A percentile compares a stretch with the other conserved stretches of the same genome.
Evolutionary conservation across 2,329 filamentous ascomycete species (phyloP).

Genomic region (Sordariomycetes sp.): DNA sequence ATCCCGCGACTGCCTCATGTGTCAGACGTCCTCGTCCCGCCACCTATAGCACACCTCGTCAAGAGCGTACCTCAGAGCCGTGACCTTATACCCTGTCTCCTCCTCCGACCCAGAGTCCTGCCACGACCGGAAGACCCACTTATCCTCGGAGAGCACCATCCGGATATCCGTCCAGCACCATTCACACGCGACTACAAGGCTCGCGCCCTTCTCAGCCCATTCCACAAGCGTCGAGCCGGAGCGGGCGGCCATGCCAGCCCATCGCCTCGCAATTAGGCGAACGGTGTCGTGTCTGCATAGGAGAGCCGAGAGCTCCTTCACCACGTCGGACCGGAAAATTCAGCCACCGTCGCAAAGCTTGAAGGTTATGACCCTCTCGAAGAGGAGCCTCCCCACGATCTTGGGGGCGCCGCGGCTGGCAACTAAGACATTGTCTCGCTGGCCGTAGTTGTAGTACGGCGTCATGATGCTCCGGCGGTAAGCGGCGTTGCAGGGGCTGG

Average conservation of each 20-base stretch:
- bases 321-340: not conserved
- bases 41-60: no score
- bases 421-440: no score
- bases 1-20: no score
- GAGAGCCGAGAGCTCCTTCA: not conserved
- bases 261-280: no score
- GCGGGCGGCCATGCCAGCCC: no score
- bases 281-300: no score
- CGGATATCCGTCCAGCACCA: not conserved
- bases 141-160: not conserved
- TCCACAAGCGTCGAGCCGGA: no score
- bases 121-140: not conserved
- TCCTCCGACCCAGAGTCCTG: not conserved
- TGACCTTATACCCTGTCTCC: not conserved
- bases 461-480: not conserved
- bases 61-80: no score
- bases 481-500: no score
- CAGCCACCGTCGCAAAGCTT: not conserved
- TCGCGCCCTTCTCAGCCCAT: no score
- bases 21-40: no score
- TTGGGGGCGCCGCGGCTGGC: not conserved
- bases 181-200: not conserved
- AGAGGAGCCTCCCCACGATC: not conserved
- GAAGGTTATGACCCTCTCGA: not conserved
- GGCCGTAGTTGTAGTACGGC: not conserved